Percentiles rank a stretch among this genome's conserved stretches.
Conservation (phyloP, 331 rosid genomes). For the Quercus lobata region DNA sequence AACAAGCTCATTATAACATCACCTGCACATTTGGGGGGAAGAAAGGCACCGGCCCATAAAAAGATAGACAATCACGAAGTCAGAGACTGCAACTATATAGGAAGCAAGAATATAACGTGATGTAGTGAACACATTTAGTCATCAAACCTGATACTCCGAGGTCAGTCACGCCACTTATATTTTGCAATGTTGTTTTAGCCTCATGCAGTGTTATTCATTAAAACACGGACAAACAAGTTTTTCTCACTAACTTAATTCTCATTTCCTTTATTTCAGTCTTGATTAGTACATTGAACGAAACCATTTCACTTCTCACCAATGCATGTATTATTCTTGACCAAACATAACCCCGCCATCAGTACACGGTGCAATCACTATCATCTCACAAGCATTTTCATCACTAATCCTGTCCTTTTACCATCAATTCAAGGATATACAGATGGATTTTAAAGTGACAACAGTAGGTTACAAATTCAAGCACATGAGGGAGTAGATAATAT, state of each 20-base stretch:
- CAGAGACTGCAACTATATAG: background rate
- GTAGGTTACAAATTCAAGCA: background rate
- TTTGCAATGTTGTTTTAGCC: background rate
- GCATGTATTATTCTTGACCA: background rate
- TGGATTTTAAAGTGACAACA: background rate
- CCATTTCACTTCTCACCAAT: background rate
- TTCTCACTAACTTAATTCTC: background rate
- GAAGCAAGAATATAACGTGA: background rate
- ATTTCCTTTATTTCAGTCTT: background rate
- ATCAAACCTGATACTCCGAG: background rate
- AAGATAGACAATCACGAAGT: background rate
- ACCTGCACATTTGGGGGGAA: slow-evolving; percentile 45
- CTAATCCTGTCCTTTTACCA: background rate
- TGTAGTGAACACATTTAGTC: background rate
- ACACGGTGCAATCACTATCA: background rate
- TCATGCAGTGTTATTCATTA: background rate
- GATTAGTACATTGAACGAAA: background rate
- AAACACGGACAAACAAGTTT: background rate
- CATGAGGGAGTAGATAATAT: background rate
- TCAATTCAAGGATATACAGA: background rate
- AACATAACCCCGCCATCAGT: background rate
- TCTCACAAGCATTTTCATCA: background rate
- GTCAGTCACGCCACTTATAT: background rate
- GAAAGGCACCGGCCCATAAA: slow-evolving; percentile 1
- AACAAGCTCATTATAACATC: slow-evolving; percentile 95